A percentile compares a stretch with the other conserved stretches of the same genome.
phyloP scores from a whole-genome alignment of 805 yeast species.

The Wickerhamia fluorescens region DNA sequence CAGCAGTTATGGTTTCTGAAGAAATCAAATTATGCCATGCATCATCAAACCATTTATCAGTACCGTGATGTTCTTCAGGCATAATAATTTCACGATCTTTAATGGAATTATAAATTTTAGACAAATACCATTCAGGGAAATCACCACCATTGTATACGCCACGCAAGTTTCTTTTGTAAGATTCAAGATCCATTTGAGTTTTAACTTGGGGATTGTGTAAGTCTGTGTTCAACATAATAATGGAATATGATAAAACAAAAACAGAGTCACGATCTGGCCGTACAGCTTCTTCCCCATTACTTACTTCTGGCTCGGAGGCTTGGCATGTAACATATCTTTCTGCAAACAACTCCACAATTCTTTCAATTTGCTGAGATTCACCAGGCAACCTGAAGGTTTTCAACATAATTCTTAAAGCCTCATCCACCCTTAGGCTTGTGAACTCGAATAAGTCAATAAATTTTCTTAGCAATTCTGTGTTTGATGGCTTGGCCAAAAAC shows the following conservation, averaged over 20 bases:
- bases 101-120: constrained; percentile 74
- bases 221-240: constrained; percentile 92
- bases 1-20: constrained; percentile 32
- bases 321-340: constrained; percentile 69
- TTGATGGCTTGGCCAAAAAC: constrained; percentile 69
- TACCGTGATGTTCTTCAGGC: constrained; percentile 97
- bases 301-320: constrained; percentile 9
- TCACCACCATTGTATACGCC: constrained; percentile 73
- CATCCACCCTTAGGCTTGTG: constrained; percentile 77
- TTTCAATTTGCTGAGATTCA: constrained; percentile 93
- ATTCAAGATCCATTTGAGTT: constrained; percentile 81
- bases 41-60: constrained; percentile 88
- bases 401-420: constrained; percentile 76
- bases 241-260: constrained; percentile 82
- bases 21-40: constrained; percentile 67
- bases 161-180: constrained; percentile 70
- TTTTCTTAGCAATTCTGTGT: constrained; percentile 47
- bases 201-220: constrained; percentile 88
- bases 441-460: constrained; percentile 74
- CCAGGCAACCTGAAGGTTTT: constrained; percentile 91
- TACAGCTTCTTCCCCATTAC: constrained; percentile 35
- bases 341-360: constrained; percentile 83
- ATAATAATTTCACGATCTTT: constrained; percentile 83
- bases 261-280: constrained; percentile 81
- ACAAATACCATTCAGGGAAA: constrained; percentile 80